Conservation (phyloP, 2,329 filamentous ascomycete genomes). For the Rasamsonia emersonii region DNA sequence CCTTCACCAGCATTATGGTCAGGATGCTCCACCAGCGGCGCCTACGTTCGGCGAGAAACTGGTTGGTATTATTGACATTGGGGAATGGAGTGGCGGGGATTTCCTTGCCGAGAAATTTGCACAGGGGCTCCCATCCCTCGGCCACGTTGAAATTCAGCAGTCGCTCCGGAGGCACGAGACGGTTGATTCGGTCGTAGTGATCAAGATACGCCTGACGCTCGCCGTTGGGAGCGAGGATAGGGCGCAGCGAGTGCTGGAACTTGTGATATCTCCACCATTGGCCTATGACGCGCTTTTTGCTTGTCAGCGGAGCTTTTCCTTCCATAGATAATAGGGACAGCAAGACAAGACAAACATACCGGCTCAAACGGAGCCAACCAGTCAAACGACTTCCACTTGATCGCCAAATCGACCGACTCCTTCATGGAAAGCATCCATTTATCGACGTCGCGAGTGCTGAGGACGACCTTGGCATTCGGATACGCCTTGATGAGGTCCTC, state of each 20-base stretch:
- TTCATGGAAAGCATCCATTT: conserved; percentile 5
- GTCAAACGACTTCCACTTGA: neutral
- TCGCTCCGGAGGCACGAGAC: conserved; percentile 32
- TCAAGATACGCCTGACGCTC: conserved; percentile 3
- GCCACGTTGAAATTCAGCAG: conserved; percentile 37
- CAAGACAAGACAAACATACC: no score
- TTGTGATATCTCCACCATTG: no score
- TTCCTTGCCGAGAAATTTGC: conserved; percentile 32
- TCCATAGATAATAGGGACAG: neutral
- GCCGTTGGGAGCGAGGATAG: neutral
- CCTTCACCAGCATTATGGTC: no score
- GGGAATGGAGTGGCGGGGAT: conserved; percentile 27
- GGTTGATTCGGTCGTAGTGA: conserved; percentile 9
- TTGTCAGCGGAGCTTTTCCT: no score
- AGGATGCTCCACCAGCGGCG: no score
- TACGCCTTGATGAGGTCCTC: conserved; percentile 7
- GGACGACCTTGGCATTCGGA: conserved; percentile 7
- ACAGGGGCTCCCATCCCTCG: conserved; percentile 40
- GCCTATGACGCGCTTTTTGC: no score
- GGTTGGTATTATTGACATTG: conserved; percentile 36
- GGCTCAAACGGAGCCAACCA: no score
- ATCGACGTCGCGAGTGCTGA: conserved; percentile 6
- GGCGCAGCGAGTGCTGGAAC: no score
- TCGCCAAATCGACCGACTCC: neutral
- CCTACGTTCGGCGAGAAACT: no score